Evolutionary conservation across 495 filamentous ascomycete species (phyloP), one percentile per base, ranked within the genome.

Genomic region (Trichoderma orchidacearum): DNA sequence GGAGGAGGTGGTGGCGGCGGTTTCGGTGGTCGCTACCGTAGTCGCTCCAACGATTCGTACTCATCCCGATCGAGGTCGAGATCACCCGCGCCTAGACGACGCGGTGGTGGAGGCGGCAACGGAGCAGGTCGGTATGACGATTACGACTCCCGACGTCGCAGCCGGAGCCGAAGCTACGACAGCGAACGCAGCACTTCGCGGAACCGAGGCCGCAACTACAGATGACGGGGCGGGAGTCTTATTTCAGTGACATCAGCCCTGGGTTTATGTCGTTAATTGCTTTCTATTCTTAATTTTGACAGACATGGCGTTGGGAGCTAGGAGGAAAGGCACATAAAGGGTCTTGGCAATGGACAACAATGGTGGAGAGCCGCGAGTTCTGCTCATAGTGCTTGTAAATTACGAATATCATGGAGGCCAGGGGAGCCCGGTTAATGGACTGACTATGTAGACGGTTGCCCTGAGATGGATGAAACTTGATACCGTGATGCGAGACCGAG

Each of bases 111-210:
- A 62, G 63, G 67, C 66, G 60, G 62, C 51, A 69, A 57, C 17
- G 67, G 41, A 48, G 41, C 21, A 0, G 21, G 41, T 23, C 41
- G 41, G 13, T 23, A 73, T 57, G 71, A 72, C 56, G 68, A 70
- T 3, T 60, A 69, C 15, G 64, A 74, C 27, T 71, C 66, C 5
- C 59, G 78, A 55, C 71, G 78, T 56, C 72, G 85, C 59, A 88
- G 80, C 58, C 75, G 76, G 59, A 78, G 71, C 53, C 53, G 53
- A 57, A 84, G 81, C 59, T 83, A 82, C 62, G 78, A 76, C 50
- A 66, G 66, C 56, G 60, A 64, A n/a, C 65, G 61, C 36, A 57
- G 65, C 18, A 62, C 63, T 15, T 64, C 62, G 32, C 53, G 64
- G 8, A 67, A 63, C 58, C 63, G 60, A 23, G 63, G 64, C 38